A percentile compares a stretch with the other conserved stretches of the same genome.
phyloP scores from a whole-genome alignment of 1,139 yeast species.

The Wickerhamiella pararugosa region DNA sequence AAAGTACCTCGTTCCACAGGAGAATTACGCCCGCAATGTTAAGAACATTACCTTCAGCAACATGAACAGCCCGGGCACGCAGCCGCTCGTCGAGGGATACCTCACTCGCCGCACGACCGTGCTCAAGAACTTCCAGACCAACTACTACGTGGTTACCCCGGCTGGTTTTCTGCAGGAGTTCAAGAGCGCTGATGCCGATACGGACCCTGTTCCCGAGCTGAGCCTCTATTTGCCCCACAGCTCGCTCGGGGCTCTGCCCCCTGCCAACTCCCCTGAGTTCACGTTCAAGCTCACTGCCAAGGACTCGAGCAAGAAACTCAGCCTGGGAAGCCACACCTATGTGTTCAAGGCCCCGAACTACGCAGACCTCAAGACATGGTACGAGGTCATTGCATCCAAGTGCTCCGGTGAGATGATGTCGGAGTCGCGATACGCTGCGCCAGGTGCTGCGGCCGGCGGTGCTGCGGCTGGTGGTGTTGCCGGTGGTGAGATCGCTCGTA shows the following conservation, averaged over 20 bases:
- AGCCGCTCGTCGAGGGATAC: constrained; percentile 34
- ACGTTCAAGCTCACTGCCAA: constrained; percentile 33
- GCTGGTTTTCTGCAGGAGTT: constrained; percentile 33
- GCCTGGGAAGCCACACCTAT: constrained; percentile 24
- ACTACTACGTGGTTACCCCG: constrained; percentile 33
- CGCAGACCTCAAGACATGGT: constrained; percentile 34
- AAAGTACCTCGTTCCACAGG: constrained; percentile 21
- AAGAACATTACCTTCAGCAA: constrained; percentile 28
- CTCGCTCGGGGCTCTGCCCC: constrained; percentile 26
- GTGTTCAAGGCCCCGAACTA: constrained; percentile 31
- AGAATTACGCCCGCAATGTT: constrained; percentile 28
- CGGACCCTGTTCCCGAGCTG: constrained; percentile 32
- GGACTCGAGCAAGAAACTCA: constrained; percentile 25
- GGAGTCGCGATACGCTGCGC: constrained; percentile 1
- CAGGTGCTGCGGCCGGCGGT: constrained; percentile 5
- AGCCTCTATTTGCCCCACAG: constrained; percentile 35
- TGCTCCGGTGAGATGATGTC: constrained; percentile 10
- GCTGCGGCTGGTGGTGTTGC: constrained; percentile 10
- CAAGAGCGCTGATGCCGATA: constrained; percentile 28
- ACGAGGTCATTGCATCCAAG: constrained; percentile 27
- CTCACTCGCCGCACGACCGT: constrained; percentile 32
- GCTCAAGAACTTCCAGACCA: constrained; percentile 29
- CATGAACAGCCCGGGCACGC: constrained; percentile 27
- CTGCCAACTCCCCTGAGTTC: constrained; percentile 25
- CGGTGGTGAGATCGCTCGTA: constrained; percentile 10